Base-by-base conservation (phyloP, 1,284 basidiomycete genomes). In the Pascua guehoae region DNA sequence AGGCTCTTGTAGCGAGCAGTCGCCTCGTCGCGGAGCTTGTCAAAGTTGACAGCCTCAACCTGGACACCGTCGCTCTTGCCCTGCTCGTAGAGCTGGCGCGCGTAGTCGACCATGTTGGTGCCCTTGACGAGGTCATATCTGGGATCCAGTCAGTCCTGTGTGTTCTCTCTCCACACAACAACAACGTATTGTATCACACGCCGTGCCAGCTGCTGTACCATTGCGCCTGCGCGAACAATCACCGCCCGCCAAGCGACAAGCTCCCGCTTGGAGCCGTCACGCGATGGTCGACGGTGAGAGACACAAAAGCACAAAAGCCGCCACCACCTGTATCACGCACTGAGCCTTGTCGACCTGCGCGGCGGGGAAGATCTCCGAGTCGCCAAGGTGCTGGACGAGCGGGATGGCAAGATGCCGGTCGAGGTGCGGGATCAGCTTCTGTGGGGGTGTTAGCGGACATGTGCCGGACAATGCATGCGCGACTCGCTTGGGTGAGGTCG, bases 101-200 rank as follows among this genome's bases (percentile, higher is more conserved):
- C 86, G 70, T 93, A 96, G 78, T 93, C 91, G 60, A 94, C 87
- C 91, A 96, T 94, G 78, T 96, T 95, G 51, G 93, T 98, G 65
- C 88, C 89, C 76, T 91, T 95, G 57, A 92, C 91, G 55, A 98
- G 87, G 73, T 98, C 94, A 88, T 97, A 96, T 78, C 76, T 78
- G 61, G 12, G 39, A 16, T 32, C 24, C 24, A 32, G 55, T 61
- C 43, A 59, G 57, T 40, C 12, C 15, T 17, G 41, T 15, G 8
- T n/a, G n/a, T n/a, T n/a, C n/a, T n/a, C n/a, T 11, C 43, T 15
- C 32, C 1, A 17, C 4, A 44, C 43, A 44, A 44, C 17, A 44
- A 18, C 14, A 44, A n/a, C 14, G 16, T 7, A 3, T 3, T 7
- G 24, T 3, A 32, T 32, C 24, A 3, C 7, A 3, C 24, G 24